Conservation (phyloP, 345 rosid species). For the Viola odorata region DNA sequence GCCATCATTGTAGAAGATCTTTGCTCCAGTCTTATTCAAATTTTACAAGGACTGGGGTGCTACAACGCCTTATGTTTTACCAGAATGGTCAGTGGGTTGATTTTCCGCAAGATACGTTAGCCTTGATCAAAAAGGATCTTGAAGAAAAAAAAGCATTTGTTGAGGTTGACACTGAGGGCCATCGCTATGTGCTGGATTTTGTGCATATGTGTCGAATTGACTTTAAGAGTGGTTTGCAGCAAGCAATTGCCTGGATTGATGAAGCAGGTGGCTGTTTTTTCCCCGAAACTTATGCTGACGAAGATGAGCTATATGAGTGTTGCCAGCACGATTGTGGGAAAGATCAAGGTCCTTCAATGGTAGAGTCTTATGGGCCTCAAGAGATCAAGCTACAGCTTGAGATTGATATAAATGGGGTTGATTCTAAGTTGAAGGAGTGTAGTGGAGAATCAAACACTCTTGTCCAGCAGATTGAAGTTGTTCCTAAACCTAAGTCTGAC, state of each 20-base stretch:
- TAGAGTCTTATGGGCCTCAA: constrained; percentile 29
- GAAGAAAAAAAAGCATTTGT: constrained; percentile 54
- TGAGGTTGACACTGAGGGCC: constrained; percentile 50
- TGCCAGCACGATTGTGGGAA: constrained; percentile 34
- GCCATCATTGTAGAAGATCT: constrained; percentile 32
- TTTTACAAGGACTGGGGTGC: constrained; percentile 58
- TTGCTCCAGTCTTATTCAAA: constrained; percentile 55
- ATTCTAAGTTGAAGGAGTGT: constrained; percentile 50
- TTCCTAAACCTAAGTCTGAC: constrained; percentile 24
- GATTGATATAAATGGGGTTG: constrained; percentile 59
- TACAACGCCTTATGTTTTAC: constrained; percentile 65
- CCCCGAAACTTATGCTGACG: constrained; percentile 53
- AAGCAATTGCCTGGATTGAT: constrained; percentile 95
- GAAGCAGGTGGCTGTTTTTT: constrained; percentile 67
- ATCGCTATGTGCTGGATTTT: constrained; percentile 56
- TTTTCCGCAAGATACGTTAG: constrained; percentile 42
- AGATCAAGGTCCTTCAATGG: constrained; percentile 16
- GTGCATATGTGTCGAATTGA: constrained; percentile 72
- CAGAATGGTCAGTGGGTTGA: constrained; percentile 78
- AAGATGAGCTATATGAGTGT: constrained; percentile 31
- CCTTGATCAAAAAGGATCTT: constrained; percentile 47
- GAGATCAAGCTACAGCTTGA: constrained; percentile 85
- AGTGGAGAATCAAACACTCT: constrained; percentile 66
- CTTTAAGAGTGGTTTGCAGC: constrained; percentile 53
- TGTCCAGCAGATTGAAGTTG: constrained; percentile 35